Percentiles rank a stretch among this genome's conserved stretches.
Evolutionary conservation across 257 asterid species (phyloP).

Genomic region (Lycium barbarum): DNA sequence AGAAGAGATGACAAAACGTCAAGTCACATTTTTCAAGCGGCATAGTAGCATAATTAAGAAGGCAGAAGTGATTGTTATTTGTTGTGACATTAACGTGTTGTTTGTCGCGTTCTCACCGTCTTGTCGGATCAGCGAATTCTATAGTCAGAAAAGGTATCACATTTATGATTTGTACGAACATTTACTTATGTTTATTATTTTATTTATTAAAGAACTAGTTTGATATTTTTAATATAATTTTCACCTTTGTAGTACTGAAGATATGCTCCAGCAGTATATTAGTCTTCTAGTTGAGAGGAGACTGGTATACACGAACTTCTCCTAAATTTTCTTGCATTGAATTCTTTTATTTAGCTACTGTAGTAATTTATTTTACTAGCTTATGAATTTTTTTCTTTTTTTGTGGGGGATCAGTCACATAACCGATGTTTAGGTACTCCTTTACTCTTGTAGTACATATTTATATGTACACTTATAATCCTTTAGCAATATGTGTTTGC

Average conservation of each 20-base stretch:
- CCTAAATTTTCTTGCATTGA: not conserved
- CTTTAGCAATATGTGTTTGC: no score
- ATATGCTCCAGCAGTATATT: constrained; percentile 49
- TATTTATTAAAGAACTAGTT: not conserved
- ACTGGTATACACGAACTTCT: constrained; percentile 40
- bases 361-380: not conserved
- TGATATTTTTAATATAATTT: not conserved
- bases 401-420: constrained; percentile 50
- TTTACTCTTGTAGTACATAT: not conserved
- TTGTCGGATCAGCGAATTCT: constrained; percentile 58
- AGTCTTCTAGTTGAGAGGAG: constrained; percentile 52
- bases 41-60: constrained; percentile 61
- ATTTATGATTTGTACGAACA: not conserved
- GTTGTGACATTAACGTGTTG: constrained; percentile 59
- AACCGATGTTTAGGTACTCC: constrained; percentile 58
- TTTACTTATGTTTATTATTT: not conserved
- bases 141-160: constrained; percentile 43
- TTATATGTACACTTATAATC: not conserved
- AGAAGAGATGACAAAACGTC: constrained; percentile 51
- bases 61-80: constrained; percentile 48
- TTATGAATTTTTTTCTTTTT: not conserved
- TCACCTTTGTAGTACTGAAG: constrained; percentile 51
- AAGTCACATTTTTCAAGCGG: constrained; percentile 71
- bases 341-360: not conserved
- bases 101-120: constrained; percentile 64